phyloP scores from a whole-genome alignment of 257 asterid genomes.

The Sherardia arvensis region DNA sequence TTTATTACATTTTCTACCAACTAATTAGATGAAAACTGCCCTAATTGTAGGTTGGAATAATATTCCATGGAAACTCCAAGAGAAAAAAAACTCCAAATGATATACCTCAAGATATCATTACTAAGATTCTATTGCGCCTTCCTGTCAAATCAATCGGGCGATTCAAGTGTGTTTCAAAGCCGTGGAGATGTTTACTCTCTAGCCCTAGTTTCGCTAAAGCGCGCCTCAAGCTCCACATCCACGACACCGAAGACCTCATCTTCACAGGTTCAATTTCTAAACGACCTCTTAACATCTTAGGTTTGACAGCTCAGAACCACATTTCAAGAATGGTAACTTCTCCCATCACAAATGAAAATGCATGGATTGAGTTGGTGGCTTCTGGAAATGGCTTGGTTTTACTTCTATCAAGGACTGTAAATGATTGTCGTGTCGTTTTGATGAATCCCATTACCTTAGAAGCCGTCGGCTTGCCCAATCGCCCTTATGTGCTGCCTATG shows the following conservation, averaged over 20 bases:
- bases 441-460: conserved; percentile 33
- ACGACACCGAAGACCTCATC: conserved; percentile 13
- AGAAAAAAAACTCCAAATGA: no score
- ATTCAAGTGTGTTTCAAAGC: background rate
- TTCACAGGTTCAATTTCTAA: conserved; percentile 4
- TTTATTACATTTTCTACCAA: no score
- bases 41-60: no score
- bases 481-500: conserved; percentile 15
- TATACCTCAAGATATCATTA: background rate
- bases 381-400: conserved; percentile 28
- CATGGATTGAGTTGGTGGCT: conserved; percentile 13
- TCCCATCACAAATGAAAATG: background rate
- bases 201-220: background rate
- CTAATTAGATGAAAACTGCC: no score
- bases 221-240: conserved; percentile 15
- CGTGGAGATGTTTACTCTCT: background rate
- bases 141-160: background rate
- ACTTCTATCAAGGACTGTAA: background rate
- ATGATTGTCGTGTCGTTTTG: background rate
- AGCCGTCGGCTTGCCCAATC: conserved; percentile 8
- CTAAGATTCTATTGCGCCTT: background rate
- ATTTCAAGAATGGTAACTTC: background rate
- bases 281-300: conserved; percentile 5
- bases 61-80: no score
- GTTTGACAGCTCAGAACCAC: background rate